These are phyloP conservation scores for Leishmania tropica DNA, from an alignment of 208 protist genomes.

Conservation along the genomic window DNA sequence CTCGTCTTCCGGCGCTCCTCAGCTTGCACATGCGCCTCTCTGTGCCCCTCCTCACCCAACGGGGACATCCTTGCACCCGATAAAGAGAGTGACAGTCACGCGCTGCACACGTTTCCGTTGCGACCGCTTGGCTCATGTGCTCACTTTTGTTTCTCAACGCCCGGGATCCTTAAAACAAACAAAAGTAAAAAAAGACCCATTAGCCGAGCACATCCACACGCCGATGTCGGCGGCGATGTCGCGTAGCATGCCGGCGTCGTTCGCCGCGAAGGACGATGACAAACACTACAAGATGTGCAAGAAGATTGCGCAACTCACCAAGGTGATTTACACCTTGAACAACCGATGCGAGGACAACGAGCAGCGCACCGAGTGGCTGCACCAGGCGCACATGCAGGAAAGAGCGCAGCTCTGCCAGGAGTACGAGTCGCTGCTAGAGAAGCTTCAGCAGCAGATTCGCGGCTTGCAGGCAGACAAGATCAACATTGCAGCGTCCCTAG, in stretches of 20 bases:
- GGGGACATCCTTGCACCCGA: background rate
- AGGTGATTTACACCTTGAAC: constrained; percentile 97
- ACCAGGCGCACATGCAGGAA: constrained; percentile 81
- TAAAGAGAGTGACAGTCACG: background rate
- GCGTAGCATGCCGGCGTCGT: constrained; percentile 1
- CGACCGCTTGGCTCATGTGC: background rate
- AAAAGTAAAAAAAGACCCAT: background rate
- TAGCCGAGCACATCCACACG: background rate
- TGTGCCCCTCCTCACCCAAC: background rate
- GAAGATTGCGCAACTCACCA: constrained; percentile 97
- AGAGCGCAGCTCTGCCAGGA: constrained; percentile 80
- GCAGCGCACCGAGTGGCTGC: constrained; percentile 66
- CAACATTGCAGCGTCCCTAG: constrained; percentile 20
- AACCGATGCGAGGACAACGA: constrained; percentile 95
- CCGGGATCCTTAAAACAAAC: background rate
- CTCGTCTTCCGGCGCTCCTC: background rate
- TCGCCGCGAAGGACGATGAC: constrained; percentile 53
- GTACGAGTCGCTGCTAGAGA: constrained; percentile 57
- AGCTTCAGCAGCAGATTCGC: constrained; percentile 28
- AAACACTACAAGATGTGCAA: constrained; percentile 96
- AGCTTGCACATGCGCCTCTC: background rate
- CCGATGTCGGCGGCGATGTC: background rate
- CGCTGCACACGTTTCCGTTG: background rate
- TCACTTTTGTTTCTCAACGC: background rate
- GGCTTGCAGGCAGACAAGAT: constrained; percentile 33